Percentiles rank a stretch among this genome's conserved stretches.
Conservation (phyloP, 805 yeast genomes). For the Lipomyces spencermartinsiae region DNA sequence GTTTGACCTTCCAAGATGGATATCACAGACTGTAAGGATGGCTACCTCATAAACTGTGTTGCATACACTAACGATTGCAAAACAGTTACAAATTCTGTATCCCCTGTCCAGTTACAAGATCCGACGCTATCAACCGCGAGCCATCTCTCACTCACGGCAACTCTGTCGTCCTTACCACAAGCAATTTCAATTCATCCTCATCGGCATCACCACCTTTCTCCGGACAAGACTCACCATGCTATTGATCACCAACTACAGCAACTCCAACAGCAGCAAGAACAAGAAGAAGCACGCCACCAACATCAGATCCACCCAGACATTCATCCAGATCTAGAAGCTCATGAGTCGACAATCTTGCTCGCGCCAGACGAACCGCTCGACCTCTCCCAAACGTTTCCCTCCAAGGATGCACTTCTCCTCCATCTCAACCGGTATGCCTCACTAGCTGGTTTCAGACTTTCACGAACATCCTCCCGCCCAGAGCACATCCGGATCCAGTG, state of each 20-base stretch:
- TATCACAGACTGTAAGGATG: slow-evolving; percentile 27
- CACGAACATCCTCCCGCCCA: slow-evolving; percentile 35
- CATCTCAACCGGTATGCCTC: slow-evolving; percentile 33
- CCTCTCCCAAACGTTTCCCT: slow-evolving; percentile 30
- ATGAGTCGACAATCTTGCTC: slow-evolving; percentile 4
- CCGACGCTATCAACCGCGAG: slow-evolving; percentile 21
- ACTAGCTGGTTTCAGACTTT: slow-evolving; percentile 29
- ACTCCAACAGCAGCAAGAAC: slow-evolving; percentile 17
- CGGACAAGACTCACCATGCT: slow-evolving; percentile 18
- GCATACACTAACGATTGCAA: neutral
- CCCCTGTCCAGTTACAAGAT: slow-evolving; percentile 28
- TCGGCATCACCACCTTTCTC: slow-evolving; percentile 14
- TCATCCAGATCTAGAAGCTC: slow-evolving; percentile 6
- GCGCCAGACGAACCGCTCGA: slow-evolving; percentile 29
- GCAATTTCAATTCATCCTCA: slow-evolving; percentile 16
- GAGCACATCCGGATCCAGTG: slow-evolving; percentile 37
- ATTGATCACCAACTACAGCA: slow-evolving; percentile 30
- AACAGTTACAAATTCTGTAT: slow-evolving; percentile 25
- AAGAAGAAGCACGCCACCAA: slow-evolving; percentile 11
- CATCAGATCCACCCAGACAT: slow-evolving; percentile 1
- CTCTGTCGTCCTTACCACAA: slow-evolving; percentile 14
- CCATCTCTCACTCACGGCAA: slow-evolving; percentile 21
- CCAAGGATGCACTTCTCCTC: slow-evolving; percentile 31
- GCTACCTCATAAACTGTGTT: neutral
- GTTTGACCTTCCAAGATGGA: slow-evolving; percentile 15